Percentiles rank a stretch among this genome's conserved stretches.
These are phyloP conservation scores for Tetrahymena elliotti DNA, from an alignment of 73 alveolate species.

Conservation along the genomic window DNA sequence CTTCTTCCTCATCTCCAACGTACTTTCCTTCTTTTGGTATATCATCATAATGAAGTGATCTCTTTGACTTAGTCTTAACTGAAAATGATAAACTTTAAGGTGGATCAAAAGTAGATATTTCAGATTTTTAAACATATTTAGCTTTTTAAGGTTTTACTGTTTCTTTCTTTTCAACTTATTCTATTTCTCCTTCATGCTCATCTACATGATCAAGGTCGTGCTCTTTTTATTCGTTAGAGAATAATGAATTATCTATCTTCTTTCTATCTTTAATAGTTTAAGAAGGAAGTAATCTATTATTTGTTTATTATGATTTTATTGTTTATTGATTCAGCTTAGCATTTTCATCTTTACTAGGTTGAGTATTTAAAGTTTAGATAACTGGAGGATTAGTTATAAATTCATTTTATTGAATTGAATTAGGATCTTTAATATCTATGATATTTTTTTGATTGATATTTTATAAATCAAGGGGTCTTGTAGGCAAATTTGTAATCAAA, in stretches of 20 bases:
- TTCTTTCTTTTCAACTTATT: neutral
- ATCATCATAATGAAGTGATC: neutral
- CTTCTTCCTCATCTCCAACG: slow-evolving; percentile 26
- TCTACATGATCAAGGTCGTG: neutral
- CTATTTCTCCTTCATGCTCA: neutral
- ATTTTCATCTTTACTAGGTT: neutral
- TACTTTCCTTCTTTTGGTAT: neutral
- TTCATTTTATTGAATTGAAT: neutral
- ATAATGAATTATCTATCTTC: neutral
- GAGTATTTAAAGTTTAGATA: neutral
- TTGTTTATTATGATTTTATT: neutral
- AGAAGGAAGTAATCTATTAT: neutral
- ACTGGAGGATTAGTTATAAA: neutral
- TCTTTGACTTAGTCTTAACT: neutral
- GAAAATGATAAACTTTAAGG: neutral
- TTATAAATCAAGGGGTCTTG: neutral
- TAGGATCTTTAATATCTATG: neutral
- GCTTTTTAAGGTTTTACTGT: neutral
- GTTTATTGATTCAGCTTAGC: neutral
- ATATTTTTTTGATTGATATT: neutral
- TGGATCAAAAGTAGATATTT: neutral
- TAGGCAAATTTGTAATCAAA: neutral
- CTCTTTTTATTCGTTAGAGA: neutral
- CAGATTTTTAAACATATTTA: neutral
- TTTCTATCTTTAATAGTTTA: neutral